phyloP scores from a whole-genome alignment of 306 rosid genomes.

The Trifolium fragiferum region DNA sequence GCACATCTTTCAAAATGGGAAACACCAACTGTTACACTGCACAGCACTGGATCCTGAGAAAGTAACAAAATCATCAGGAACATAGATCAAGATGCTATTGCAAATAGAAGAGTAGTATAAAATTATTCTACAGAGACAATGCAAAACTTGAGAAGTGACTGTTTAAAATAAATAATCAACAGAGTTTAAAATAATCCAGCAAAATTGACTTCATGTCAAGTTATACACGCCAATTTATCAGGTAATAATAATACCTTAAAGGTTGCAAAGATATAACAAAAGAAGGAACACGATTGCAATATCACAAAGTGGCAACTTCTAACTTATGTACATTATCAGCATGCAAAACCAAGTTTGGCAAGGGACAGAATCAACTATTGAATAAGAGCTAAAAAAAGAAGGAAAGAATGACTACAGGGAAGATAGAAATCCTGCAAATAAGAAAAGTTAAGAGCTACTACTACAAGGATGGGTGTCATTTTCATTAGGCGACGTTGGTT shows the following conservation, averaged over 20 bases:
- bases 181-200: slow-evolving; percentile 16
- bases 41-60: slow-evolving; percentile 86
- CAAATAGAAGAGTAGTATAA: not conserved
- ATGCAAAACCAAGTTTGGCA: slow-evolving; percentile 17
- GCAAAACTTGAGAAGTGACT: slow-evolving; percentile 26
- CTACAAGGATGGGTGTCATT: slow-evolving; percentile 1
- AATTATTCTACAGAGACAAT: slow-evolving; percentile 6
- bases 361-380: slow-evolving; percentile 4
- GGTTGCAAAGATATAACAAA: slow-evolving; percentile 5
- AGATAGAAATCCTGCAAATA: not conserved
- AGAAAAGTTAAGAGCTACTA: not conserved
- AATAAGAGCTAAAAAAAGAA: slow-evolving; percentile 3
- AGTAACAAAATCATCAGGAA: slow-evolving; percentile 38
- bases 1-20: slow-evolving; percentile 95
- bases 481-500: slow-evolving; percentile 9
- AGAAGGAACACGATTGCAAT: slow-evolving; percentile 10
- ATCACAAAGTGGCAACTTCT: not conserved
- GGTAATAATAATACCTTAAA: not conserved
- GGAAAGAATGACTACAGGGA: not conserved
- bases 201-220: slow-evolving; percentile 22
- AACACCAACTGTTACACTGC: slow-evolving; percentile 97
- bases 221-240: not conserved
- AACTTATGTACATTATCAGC: slow-evolving; percentile 12
- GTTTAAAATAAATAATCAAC: not conserved
- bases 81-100: slow-evolving; percentile 40